phyloP scores from a whole-genome alignment of 179 eudicot genomes.

The Beta corolliflora region DNA sequence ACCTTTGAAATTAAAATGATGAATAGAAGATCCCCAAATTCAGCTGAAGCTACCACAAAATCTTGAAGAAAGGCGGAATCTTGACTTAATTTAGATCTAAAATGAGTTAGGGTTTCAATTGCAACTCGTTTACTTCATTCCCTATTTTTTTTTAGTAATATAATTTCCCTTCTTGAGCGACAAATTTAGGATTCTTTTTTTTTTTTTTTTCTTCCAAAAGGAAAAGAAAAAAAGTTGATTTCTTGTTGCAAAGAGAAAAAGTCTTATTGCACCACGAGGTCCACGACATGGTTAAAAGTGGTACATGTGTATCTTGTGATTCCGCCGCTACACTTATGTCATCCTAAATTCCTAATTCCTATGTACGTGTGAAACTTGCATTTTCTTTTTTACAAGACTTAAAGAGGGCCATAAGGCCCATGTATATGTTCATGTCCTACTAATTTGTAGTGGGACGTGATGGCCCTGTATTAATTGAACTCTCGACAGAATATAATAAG shows the following conservation, averaged over 20 bases:
- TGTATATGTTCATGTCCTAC: too few species aligned
- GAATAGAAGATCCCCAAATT: constrained; percentile 3
- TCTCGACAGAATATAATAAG: too few species aligned
- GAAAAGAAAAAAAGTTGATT: background rate
- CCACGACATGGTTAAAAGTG: background rate
- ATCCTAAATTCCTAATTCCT: too few species aligned
- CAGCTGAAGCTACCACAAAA: constrained; percentile 10
- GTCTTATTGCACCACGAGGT: background rate
- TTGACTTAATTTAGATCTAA: constrained; percentile 19
- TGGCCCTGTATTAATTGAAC: too few species aligned
- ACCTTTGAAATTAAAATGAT: constrained; percentile 19
- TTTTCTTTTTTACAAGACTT: too few species aligned
- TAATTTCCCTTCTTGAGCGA: background rate
- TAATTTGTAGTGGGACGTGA: too few species aligned
- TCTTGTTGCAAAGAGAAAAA: background rate
- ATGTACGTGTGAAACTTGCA: too few species aligned
- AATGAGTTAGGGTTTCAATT: constrained; percentile 28
- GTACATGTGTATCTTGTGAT: background rate
- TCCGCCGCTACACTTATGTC: background rate
- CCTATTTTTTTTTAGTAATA: background rate
- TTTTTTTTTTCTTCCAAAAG: background rate
- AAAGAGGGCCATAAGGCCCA: too few species aligned
- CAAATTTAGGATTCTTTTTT: constrained; percentile 1
- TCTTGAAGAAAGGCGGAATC: constrained; percentile 1
- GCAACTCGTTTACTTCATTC: constrained; percentile 25